Conservation (phyloP, 2,329 filamentous ascomycete genomes). For the Talaromyces sp. region DNA sequence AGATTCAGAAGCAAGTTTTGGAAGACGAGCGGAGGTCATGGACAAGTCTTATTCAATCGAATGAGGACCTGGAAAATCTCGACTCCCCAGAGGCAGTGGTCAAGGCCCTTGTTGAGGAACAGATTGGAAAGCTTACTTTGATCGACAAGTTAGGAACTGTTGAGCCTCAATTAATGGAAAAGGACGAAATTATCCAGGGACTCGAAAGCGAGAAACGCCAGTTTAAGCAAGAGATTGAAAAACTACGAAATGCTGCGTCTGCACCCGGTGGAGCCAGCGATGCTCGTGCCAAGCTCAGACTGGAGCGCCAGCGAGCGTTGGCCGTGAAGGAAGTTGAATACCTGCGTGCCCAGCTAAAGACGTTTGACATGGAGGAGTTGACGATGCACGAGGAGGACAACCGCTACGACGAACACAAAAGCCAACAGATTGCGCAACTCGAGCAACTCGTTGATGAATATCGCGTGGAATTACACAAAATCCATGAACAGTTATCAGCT, state of each 20-base stretch:
- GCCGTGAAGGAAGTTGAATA: slow-evolving; percentile 93
- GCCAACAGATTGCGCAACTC: slow-evolving; percentile 70
- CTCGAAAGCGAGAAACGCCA: slow-evolving; percentile 66
- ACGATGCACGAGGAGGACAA: slow-evolving; percentile 72
- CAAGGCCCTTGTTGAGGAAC: slow-evolving; percentile 75
- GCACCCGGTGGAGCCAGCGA: slow-evolving; percentile 48
- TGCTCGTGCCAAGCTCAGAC: slow-evolving; percentile 63
- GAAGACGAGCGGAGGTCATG: slow-evolving; percentile 86
- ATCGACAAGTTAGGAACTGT: slow-evolving; percentile 74
- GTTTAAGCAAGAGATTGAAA: slow-evolving; percentile 66
- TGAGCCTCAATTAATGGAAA: slow-evolving; percentile 72
- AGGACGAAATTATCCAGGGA: slow-evolving; percentile 67
- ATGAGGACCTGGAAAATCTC: slow-evolving; percentile 65
- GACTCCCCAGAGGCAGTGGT: slow-evolving; percentile 85
- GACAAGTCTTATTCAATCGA: slow-evolving; percentile 75
- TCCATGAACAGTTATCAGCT: slow-evolving; percentile 70
- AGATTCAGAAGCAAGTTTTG: slow-evolving; percentile 76
- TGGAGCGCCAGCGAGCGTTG: slow-evolving; percentile 80
- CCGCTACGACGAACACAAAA: slow-evolving; percentile 67
- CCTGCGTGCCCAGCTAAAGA: slow-evolving; percentile 84
- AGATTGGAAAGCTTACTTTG: slow-evolving; percentile 73
- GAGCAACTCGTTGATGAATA: slow-evolving; percentile 86
- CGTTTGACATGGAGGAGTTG: slow-evolving; percentile 80
- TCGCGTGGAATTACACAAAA: slow-evolving; percentile 69
- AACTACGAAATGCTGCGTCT: slow-evolving; percentile 51